phyloP scores from a whole-genome alignment of 2,329 filamentous ascomycete genomes.

The Dactylonectria estremocensis region DNA sequence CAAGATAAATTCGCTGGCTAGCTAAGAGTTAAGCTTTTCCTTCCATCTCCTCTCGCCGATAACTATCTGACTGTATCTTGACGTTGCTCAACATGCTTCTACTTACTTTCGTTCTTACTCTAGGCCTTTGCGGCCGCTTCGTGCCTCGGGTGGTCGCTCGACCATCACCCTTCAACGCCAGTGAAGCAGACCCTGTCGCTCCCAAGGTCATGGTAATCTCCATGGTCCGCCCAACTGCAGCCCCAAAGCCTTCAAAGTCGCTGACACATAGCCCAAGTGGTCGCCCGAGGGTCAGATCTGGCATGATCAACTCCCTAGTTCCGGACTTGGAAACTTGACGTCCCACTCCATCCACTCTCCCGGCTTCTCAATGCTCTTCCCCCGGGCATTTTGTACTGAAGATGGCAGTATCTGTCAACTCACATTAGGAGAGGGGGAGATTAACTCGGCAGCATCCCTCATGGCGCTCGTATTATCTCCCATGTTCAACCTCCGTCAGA shows the following conservation, averaged over 20 bases:
- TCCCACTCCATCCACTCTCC: constrained; percentile 71
- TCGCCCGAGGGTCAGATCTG: constrained; percentile 73
- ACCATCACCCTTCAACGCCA: constrained; percentile 1
- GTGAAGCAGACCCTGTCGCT: constrained; percentile 51
- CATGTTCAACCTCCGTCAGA: constrained; percentile 74
- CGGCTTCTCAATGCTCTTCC: constrained; percentile 77
- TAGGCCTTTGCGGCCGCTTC: constrained; percentile 16
- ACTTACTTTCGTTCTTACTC: constrained; percentile 14
- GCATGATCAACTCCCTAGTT: constrained; percentile 66
- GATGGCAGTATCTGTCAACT: constrained; percentile 77
- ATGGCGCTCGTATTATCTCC: constrained; percentile 74
- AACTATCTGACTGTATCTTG: not conserved
- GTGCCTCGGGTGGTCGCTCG: constrained; percentile 7
- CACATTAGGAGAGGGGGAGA: constrained; percentile 78
- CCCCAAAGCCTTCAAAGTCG: not conserved
- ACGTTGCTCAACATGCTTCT: constrained; percentile 31
- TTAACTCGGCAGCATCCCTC: constrained; percentile 80
- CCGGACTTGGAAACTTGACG: constrained; percentile 68
- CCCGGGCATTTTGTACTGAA: constrained; percentile 74
- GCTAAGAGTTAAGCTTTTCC: not conserved
- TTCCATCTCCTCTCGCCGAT: not conserved
- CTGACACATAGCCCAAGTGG: constrained; percentile 64
- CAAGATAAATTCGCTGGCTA: constrained; percentile 27
- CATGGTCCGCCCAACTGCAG: constrained; percentile 63
- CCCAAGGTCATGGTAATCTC: constrained; percentile 76